Conservation (phyloP, 2,329 filamentous ascomycete genomes). For the Orbilia oligospora region DNA sequence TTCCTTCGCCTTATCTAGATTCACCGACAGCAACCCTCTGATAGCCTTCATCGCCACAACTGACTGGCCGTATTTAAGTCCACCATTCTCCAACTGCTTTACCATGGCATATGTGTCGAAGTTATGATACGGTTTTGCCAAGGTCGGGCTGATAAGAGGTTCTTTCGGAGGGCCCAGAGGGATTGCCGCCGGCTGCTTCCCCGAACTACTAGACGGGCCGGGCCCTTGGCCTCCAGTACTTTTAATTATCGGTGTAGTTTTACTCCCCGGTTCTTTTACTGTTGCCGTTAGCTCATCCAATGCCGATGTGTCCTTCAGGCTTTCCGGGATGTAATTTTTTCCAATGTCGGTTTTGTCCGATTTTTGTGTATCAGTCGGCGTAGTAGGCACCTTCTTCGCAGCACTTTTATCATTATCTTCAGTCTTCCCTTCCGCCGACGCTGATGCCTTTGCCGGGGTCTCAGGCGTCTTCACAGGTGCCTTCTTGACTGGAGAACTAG, state of each 20-base stretch:
- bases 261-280: conserved; percentile 28
- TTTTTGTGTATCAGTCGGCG: conserved; percentile 3
- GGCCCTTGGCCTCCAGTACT: conserved; percentile 11
- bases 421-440: not conserved
- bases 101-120: conserved; percentile 96
- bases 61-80: conserved; percentile 81
- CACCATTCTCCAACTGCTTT: conserved; percentile 79
- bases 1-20: conserved; percentile 83
- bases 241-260: not conserved
- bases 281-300: conserved; percentile 36
- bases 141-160: conserved; percentile 24
- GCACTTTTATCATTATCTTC: conserved; percentile 38
- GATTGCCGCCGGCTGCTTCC: conserved; percentile 5
- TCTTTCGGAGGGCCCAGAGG: conserved; percentile 2
- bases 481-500: conserved; percentile 19
- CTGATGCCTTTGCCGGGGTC: not conserved
- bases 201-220: conserved; percentile 13
- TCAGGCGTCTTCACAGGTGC: not conserved
- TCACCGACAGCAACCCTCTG: conserved; percentile 80
- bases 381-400: conserved; percentile 6
- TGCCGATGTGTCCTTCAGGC: conserved; percentile 37
- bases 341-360: conserved; percentile 45
- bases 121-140: conserved; percentile 77
- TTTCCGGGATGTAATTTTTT: conserved; percentile 42
- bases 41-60: conserved; percentile 94